These are phyloP conservation scores for Eimeria zaria DNA, from an alignment of 169 alveolate genomes.

Conservation along the genomic window DNA sequence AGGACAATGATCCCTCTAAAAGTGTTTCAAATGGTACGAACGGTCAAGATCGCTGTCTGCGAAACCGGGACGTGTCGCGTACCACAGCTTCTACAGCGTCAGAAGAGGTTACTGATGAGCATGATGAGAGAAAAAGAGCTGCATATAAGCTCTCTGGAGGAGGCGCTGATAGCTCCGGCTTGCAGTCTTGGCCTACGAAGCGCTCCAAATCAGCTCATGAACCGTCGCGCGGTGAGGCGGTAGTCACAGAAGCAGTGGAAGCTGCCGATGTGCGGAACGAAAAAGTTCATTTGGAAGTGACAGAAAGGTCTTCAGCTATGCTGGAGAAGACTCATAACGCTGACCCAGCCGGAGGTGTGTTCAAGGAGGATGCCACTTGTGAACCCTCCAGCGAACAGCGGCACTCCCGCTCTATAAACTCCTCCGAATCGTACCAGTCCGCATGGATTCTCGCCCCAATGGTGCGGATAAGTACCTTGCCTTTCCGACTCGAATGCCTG, in stretches of 20 bases:
- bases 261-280: background rate
- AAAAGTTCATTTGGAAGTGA: background rate
- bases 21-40: background rate
- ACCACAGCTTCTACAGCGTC: background rate
- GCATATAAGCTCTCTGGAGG: background rate
- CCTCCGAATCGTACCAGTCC: conserved; percentile 3
- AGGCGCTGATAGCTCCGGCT: background rate
- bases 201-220: background rate
- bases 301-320: background rate
- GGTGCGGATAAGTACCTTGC: conserved; percentile 86
- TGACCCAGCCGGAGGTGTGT: background rate
- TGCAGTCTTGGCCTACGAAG: background rate
- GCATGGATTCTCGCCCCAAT: conserved; percentile 84
- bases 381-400: background rate
- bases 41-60: background rate
- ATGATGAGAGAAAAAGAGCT: background rate
- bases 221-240: background rate
- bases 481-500: conserved; percentile 86
- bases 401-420: background rate
- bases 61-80: background rate
- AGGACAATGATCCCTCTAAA: background rate
- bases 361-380: background rate
- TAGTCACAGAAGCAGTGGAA: background rate
- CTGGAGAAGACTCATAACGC: background rate
- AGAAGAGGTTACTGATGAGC: background rate